Evolutionary conservation across 768 basidiomycete genomes (phyloP), one percentile per base, ranked within the genome.

Genomic region (Naematelia encephala): DNA sequence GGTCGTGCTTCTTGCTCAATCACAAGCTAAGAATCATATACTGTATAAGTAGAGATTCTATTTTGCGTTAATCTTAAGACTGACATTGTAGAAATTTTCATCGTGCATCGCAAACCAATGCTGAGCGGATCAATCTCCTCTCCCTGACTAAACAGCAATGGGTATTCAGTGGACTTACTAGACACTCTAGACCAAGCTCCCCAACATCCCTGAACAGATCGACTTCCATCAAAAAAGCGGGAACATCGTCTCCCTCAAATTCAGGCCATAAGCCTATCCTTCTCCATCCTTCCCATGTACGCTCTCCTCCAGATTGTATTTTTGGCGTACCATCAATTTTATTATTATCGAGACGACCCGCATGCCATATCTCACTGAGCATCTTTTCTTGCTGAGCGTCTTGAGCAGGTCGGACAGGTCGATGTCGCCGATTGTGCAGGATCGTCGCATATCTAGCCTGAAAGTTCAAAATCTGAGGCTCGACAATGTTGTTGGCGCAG

Each of bases 171-270:
- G 16, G 0, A 64, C 69, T 60, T 25, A 73, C 72, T 39, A 70
- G 48, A 59, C 72, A 69, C 43, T 70, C 69, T 26, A 73, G 49
- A 1, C 72, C 72, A 11, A 70, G 48, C 44, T 67, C 67, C 2
- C 72, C 72, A 5, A 67, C 63, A 61, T 68, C 71, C 16, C 66
- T 51, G 49, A 73, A 73, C 60, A 73, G 42, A 5, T 64, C 71
- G 8, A 51, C 50, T 42, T 73, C 71, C 27, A 56, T 42, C 27
- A 52, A 39, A 10, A 56, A 42, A 19, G 44, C 49, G 11, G 51
- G 26, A 5, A 54, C 56, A 5, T 34, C 58, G 13, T 50, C 51
- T 25, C 58, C 63, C 16, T 60, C 63, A 23, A 68, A 59, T 2
- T 44, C 56, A 39, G 45, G 30, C 34, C n/a, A n/a, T n/a, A 66